Evolutionary conservation across 2,329 filamentous ascomycete species (phyloP).

Genomic region (Malbranchea zuffiana): DNA sequence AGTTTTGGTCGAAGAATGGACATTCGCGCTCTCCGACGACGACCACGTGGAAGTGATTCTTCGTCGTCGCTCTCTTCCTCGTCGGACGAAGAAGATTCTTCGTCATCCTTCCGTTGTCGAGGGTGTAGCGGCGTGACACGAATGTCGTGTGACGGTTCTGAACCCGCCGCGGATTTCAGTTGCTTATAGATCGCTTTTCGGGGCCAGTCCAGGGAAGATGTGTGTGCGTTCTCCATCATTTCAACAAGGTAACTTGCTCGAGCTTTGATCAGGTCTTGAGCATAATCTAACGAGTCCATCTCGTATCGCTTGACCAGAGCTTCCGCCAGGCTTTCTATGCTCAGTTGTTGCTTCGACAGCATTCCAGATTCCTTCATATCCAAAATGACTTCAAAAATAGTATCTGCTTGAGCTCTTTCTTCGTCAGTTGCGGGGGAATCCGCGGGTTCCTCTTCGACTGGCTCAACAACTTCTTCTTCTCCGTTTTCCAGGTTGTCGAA

Average conservation of each 20-base stretch:
- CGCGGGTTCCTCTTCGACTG: constrained; percentile 5
- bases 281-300: constrained; percentile 27
- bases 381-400: constrained; percentile 29
- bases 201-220: constrained; percentile 29
- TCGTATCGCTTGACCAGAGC: constrained; percentile 27
- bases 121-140: constrained; percentile 27
- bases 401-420: constrained; percentile 27
- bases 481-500: constrained; percentile 12
- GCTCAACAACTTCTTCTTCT: constrained; percentile 15
- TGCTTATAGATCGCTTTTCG: constrained; percentile 34
- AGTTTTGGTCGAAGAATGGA: constrained; percentile 36
- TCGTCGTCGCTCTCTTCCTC: constrained; percentile 13
- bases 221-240: constrained; percentile 29
- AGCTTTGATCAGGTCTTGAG: constrained; percentile 27
- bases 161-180: constrained; percentile 26
- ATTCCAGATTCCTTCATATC: constrained; percentile 32
- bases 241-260: constrained; percentile 26
- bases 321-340: constrained; percentile 25
- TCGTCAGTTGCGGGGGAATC: constrained; percentile 11
- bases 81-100: constrained; percentile 19
- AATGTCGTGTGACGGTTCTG: constrained; percentile 19
- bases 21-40: constrained; percentile 28
- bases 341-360: constrained; percentile 32
- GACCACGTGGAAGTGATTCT: constrained; percentile 13
- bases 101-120: constrained; percentile 19